phyloP scores from a whole-genome alignment of 306 rosid species.

The Cyclanthera cordifolia region DNA sequence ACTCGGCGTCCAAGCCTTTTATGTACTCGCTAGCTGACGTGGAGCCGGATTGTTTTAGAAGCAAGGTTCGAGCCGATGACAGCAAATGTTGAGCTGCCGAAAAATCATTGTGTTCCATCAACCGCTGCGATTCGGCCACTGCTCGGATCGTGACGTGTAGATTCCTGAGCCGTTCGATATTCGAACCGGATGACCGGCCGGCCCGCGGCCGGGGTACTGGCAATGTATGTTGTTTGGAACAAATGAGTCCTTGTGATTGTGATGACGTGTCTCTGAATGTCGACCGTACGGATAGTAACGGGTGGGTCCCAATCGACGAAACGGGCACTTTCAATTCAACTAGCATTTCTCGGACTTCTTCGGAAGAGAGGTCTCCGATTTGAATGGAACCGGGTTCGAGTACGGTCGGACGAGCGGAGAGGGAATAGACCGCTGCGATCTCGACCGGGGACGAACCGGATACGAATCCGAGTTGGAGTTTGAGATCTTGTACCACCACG shows the following conservation, averaged over 20 bases:
- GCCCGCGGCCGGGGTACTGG: conserved; percentile 52
- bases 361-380: conserved; percentile 54
- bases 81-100: conserved; percentile 54
- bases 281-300: conserved; percentile 48
- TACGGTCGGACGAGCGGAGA: conserved; percentile 35
- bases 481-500: conserved; percentile 60
- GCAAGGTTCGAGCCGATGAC: conserved; percentile 64
- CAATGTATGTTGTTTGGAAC: conserved; percentile 43
- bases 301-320: conserved; percentile 35
- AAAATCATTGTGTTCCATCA: conserved; percentile 37
- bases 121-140: conserved; percentile 61
- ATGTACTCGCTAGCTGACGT: conserved; percentile 43
- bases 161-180: conserved; percentile 44
- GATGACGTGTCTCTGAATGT: conserved; percentile 46
- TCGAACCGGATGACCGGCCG: conserved; percentile 41
- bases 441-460: conserved; percentile 46
- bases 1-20: conserved; percentile 57
- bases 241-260: conserved; percentile 30
- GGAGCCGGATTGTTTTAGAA: conserved; percentile 40
- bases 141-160: conserved; percentile 71
- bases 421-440: conserved; percentile 55
- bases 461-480: conserved; percentile 40
- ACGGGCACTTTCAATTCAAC: conserved; percentile 54
- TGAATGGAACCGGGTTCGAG: conserved; percentile 32
- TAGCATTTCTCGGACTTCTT: conserved; percentile 57